These are phyloP conservation scores for Mucor circinelloides DNA, from an alignment of 371 early-diverging fungal species.

Conservation along the genomic window DNA sequence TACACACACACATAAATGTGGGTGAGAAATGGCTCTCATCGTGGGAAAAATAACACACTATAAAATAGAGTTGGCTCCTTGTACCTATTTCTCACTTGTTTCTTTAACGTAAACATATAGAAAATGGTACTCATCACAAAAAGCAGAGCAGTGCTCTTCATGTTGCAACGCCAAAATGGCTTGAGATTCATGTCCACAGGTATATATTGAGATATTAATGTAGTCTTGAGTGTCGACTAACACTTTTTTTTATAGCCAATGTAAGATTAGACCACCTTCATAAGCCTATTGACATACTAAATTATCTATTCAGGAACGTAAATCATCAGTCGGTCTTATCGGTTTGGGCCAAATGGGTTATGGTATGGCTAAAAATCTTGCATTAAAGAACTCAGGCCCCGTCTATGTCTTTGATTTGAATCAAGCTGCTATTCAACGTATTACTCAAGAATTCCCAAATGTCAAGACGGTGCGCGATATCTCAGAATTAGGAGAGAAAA, in stretches of 20 bases:
- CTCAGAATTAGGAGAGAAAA: constrained; percentile 70
- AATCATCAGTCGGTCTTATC: constrained; percentile 81
- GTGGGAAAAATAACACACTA: neutral
- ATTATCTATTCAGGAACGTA: constrained; percentile 23
- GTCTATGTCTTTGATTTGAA: constrained; percentile 79
- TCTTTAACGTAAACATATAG: neutral
- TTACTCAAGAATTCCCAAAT: constrained; percentile 48
- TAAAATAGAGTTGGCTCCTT: neutral
- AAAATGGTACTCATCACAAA: constrained; percentile 2
- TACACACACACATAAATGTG: neutral
- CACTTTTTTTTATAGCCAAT: neutral
- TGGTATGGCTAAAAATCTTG: constrained; percentile 91
- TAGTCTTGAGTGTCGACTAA: neutral
- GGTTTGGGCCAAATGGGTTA: constrained; percentile 96
- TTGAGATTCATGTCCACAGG: constrained; percentile 18
- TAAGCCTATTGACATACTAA: neutral
- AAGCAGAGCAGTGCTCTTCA: neutral
- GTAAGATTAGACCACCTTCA: neutral
- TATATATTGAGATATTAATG: neutral
- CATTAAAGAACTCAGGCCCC: constrained; percentile 53
- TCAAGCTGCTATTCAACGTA: constrained; percentile 52
- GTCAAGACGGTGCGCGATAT: constrained; percentile 62
- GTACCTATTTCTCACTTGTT: neutral
- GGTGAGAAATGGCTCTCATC: neutral
- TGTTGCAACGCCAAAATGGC: constrained; percentile 6